Conservation (phyloP, 1,139 yeast species). For the Candida sanyaensis region DNA sequence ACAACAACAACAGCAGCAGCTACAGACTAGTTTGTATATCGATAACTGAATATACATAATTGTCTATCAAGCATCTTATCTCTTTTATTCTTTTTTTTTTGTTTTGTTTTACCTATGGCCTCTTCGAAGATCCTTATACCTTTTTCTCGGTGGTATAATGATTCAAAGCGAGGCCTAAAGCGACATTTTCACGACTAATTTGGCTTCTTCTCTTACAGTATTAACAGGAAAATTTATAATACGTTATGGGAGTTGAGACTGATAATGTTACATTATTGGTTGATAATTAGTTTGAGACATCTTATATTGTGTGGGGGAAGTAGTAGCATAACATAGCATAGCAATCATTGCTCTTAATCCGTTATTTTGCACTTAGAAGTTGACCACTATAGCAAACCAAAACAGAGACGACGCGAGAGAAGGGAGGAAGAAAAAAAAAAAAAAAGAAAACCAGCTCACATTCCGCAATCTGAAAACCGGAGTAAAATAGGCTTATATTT, state of each 20-base stretch:
- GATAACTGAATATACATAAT: no score
- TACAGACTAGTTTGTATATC: neutral
- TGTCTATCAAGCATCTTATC: no score
- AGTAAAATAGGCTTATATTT: no score
- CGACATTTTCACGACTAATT: constrained; percentile 26
- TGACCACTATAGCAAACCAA: neutral
- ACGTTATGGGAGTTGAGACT: constrained; percentile 18
- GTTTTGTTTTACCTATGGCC: constrained; percentile 32
- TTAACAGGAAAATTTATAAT: constrained; percentile 12
- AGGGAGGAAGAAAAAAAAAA: no score
- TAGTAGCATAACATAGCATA: no score
- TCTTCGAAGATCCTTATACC: constrained; percentile 71
- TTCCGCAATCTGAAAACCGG: no score
- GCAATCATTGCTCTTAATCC: no score
- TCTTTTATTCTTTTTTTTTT: no score
- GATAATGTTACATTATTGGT: constrained; percentile 17
- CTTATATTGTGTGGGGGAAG: neutral
- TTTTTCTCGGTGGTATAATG: constrained; percentile 52
- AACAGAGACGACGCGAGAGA: no score
- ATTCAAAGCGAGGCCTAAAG: constrained; percentile 75
- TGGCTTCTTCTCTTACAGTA: constrained; percentile 20
- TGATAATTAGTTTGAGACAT: constrained; percentile 33
- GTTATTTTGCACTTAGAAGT: no score
- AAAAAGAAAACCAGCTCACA: neutral
- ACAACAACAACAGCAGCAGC: no score